Percentiles rank a stretch among this genome's conserved stretches.
These are phyloP conservation scores for Musa acuminata DNA, from an alignment of 176 grass and related monocot species.

Conservation along the genomic window DNA sequence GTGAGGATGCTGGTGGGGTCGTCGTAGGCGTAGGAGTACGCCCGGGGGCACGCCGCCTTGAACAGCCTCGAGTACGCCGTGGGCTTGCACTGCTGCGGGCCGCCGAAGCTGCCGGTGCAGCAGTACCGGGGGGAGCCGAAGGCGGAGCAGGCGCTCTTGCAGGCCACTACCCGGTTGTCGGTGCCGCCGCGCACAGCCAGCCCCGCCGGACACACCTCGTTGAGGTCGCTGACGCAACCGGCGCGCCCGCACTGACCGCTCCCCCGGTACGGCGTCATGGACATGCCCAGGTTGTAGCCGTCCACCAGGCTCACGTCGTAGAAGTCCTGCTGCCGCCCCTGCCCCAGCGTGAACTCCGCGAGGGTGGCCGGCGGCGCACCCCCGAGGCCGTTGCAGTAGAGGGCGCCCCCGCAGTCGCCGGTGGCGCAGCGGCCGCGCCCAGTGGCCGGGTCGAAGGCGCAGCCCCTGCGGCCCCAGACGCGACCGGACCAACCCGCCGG, in stretches of 20 bases:
- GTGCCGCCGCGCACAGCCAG: constrained; percentile 52
- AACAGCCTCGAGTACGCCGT: constrained; percentile 76
- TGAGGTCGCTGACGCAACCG: constrained; percentile 84
- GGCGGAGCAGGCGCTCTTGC: constrained; percentile 76
- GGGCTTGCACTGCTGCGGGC: constrained; percentile 82
- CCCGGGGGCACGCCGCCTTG: constrained; percentile 90
- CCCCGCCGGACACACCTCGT: constrained; percentile 62
- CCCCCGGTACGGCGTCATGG: constrained; percentile 70
- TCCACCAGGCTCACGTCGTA: constrained; percentile 92
- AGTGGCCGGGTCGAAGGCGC: constrained; percentile 47
- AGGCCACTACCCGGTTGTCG: constrained; percentile 44
- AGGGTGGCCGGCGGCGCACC: constrained; percentile 66
- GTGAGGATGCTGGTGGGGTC: constrained; percentile 79
- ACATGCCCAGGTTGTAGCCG: constrained; percentile 88
- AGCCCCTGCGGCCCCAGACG: constrained; percentile 75
- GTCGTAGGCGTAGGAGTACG: constrained; percentile 91
- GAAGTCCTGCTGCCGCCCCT: constrained; percentile 46
- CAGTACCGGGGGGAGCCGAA: constrained; percentile 68
- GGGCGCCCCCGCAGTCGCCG: constrained; percentile 71
- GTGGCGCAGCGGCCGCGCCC: constrained; percentile 59
- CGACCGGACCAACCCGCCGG: constrained; percentile 65
- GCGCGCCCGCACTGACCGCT: constrained; percentile 47
- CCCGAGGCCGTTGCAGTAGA: constrained; percentile 73
- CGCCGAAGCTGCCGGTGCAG: constrained; percentile 73
- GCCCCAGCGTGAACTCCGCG: constrained; percentile 60